Evolutionary conservation across 805 yeast genomes (phyloP), one percentile per base, ranked within the genome.

Genomic region (Peterozyma toletana): DNA sequence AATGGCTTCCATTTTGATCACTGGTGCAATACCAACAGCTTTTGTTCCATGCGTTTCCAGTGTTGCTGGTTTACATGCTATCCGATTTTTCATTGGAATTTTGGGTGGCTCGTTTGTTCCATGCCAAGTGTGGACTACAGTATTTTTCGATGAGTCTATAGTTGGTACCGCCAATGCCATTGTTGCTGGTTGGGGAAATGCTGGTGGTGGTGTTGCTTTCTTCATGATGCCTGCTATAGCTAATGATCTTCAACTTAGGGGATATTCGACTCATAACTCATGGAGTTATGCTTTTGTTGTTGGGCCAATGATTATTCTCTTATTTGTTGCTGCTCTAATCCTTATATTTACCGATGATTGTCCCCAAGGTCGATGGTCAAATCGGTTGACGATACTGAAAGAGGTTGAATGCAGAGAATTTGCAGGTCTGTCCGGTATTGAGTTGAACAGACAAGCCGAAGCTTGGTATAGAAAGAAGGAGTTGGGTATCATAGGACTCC

Each of bases 301-400:
- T 40, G 64, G 65, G 27, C 68, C 68, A 3, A 50, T 63, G 37
- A 31, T 60, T 17, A 56, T 63, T 18, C 48, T 62, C 39, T 16
- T 57, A 21, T 45, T 53, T 39, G 60, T 62, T 13, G 65, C 64
- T 2, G 27, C 40, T 11, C 11, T 53, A 18, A 49, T 50, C 27
- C 37, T 57, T 2, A 13, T 59, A 3, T 50, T 61, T 43, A 66
- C 65, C 1, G 52, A 50, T 17, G 68, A 63, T 45, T 62, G 65
- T 44, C 68, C 68, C 9, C 62, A 57, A 42, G 68, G 67, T 15
- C 51, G 50, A 37, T 63, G 68, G 68, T 46, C 57, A 1, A 47
- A 56, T 38, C 54, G 68, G 45, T 46, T 52, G 18, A 40, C 45
- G 35, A 48, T 43, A 36, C 44, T 48, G 3, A 50, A 41, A 21